These are phyloP conservation scores for Xerocomellus chrysenteron DNA, from an alignment of 768 basidiomycete genomes.

Conservation along the genomic window DNA sequence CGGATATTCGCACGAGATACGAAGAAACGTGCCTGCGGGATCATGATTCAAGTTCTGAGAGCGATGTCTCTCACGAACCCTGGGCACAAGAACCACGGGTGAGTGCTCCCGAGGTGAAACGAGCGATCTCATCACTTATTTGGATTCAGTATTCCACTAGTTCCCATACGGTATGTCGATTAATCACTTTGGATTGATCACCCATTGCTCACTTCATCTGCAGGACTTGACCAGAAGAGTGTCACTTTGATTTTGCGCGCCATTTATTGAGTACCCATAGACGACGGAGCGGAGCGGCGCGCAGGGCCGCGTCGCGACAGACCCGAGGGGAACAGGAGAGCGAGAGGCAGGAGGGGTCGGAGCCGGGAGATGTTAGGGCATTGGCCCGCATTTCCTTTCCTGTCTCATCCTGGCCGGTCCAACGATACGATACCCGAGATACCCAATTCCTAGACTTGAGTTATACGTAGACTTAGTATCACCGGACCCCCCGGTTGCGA, in stretches of 20 bases:
- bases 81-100: slow-evolving; percentile 24
- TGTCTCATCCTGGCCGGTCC: no score
- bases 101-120: slow-evolving; percentile 2
- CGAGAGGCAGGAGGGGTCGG: no score
- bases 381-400: no score
- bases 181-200: neutral
- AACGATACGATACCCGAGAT: slow-evolving; percentile 2
- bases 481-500: no score
- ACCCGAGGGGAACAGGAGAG: no score
- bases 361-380: no score
- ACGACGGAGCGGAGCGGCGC: no score
- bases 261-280: neutral
- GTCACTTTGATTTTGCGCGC: slow-evolving; percentile 6
- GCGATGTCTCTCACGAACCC: neutral
- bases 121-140: neutral
- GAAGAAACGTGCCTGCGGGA: slow-evolving; percentile 1
- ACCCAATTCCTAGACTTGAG: neutral
- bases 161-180: slow-evolving; percentile 6
- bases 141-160: slow-evolving; percentile 10
- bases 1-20: slow-evolving; percentile 12
- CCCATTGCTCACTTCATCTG: neutral
- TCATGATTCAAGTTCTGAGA: neutral
- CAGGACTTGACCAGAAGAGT: slow-evolving; percentile 15
- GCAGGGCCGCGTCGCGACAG: no score
- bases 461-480: no score